Evolutionary conservation across 2,329 filamentous ascomycete genomes (phyloP).

Genomic region (Davidsoniella australis): DNA sequence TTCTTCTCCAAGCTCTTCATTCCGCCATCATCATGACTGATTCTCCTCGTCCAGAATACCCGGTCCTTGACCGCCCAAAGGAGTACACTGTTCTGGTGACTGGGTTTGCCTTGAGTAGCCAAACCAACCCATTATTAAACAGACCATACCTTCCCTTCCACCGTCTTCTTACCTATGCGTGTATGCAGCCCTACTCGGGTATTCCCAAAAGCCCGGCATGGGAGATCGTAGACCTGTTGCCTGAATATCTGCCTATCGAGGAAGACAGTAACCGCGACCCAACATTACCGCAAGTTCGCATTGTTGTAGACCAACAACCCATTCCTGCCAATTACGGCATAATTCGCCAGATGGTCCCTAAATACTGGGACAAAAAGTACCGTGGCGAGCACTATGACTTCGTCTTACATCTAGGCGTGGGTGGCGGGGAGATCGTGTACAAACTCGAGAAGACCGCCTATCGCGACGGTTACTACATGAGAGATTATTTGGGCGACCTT

Average conservation of each 20-base stretch:
- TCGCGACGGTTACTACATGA: slow-evolving; percentile 52
- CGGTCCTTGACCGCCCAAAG: slow-evolving; percentile 11
- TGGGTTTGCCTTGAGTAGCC: slow-evolving; percentile 38
- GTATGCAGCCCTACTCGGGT: slow-evolving; percentile 52
- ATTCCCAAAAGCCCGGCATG: slow-evolving; percentile 64
- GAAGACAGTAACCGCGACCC: slow-evolving; percentile 18
- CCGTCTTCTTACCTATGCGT: slow-evolving; percentile 13
- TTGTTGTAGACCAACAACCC: slow-evolving; percentile 47
- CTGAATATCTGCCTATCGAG: slow-evolving; percentile 36
- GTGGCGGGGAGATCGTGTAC: slow-evolving; percentile 46
- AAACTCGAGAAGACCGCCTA: slow-evolving; percentile 54
- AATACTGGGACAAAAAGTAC: slow-evolving; percentile 33
- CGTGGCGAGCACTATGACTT: slow-evolving; percentile 35
- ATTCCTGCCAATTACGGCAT: slow-evolving; percentile 55
- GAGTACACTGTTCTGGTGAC: slow-evolving; percentile 43
- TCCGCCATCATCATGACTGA: too few relatives aligned
- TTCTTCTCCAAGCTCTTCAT: too few relatives aligned
- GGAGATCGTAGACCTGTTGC: slow-evolving; percentile 57
- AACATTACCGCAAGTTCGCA: slow-evolving; percentile 30
- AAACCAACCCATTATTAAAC: slow-evolving; percentile 1
- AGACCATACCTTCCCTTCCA: neutral
- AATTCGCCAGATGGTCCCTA: slow-evolving; percentile 46
- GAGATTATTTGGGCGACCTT: slow-evolving; percentile 50
- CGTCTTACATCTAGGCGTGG: slow-evolving; percentile 67
- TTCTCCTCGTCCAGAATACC: too few relatives aligned